Conservation (phyloP, 305 asterid genomes). For the Stenogyne calaminthoides region DNA sequence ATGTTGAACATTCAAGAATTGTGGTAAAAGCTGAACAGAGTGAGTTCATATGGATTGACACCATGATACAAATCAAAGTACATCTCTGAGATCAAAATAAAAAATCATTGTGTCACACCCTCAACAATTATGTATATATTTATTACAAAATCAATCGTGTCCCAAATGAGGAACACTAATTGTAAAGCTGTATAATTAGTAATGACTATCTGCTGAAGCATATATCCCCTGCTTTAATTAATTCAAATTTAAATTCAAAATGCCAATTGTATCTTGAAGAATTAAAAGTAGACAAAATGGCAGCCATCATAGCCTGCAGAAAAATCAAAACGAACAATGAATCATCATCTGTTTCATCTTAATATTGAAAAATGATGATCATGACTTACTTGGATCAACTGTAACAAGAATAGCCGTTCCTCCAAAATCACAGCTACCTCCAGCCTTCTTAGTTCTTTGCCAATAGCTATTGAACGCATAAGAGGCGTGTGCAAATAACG, state of each 20-base stretch:
- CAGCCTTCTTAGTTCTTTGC: slow-evolving; percentile 72
- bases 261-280: slow-evolving; percentile 8
- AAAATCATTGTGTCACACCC: background rate
- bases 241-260: too few species aligned
- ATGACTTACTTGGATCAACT: slow-evolving; percentile 83
- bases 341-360: background rate
- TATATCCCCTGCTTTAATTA: background rate
- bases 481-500: slow-evolving; percentile 81
- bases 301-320: slow-evolving; percentile 77
- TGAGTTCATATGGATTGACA: background rate
- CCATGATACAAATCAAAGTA: background rate
- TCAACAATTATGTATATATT: background rate
- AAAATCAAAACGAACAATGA: background rate
- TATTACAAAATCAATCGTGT: slow-evolving; percentile 38
- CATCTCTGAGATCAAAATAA: background rate
- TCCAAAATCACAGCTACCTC: slow-evolving; percentile 90
- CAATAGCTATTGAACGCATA: slow-evolving; percentile 90
- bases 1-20: too few species aligned
- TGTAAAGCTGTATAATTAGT: background rate
- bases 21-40: too few species aligned
- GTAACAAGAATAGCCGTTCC: slow-evolving; percentile 88
- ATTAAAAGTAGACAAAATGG: slow-evolving; percentile 54
- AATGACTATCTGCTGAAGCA: background rate
- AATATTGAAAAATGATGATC: background rate
- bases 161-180: slow-evolving; percentile 23